Conservation (phyloP, 768 basidiomycete genomes). For the Phaffia tasmanica region DNA sequence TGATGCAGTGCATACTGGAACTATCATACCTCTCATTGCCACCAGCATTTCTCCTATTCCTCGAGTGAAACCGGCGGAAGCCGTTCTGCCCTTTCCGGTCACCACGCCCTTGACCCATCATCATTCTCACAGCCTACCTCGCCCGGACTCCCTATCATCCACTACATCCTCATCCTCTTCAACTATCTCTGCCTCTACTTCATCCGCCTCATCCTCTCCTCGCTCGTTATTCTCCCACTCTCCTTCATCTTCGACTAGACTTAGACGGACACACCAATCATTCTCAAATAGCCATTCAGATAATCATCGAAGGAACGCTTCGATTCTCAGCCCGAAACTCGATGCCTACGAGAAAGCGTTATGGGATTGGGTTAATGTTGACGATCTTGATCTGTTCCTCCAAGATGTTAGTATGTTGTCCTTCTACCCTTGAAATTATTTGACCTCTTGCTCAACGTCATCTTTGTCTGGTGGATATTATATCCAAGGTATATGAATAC, state of each 20-base stretch:
- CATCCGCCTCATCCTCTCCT: slow-evolving; percentile 61
- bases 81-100: too few relatives aligned
- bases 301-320: too few relatives aligned
- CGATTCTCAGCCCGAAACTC: slow-evolving; percentile 26
- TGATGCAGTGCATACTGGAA: too few relatives aligned
- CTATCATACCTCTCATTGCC: too few relatives aligned
- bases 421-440: neutral
- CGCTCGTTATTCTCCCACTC: slow-evolving; percentile 45
- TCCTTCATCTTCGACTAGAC: slow-evolving; percentile 2
- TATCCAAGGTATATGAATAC: slow-evolving; percentile 57
- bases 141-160: slow-evolving; percentile 45
- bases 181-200: slow-evolving; percentile 40
- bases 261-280: too few relatives aligned
- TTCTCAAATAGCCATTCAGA: too few relatives aligned
- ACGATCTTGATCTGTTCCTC: slow-evolving; percentile 88
- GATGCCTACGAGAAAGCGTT: slow-evolving; percentile 60
- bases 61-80: too few relatives aligned
- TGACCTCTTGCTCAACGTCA: neutral
- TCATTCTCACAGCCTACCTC: too few relatives aligned
- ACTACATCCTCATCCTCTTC: slow-evolving; percentile 43
- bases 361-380: slow-evolving; percentile 99
- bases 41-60: too few relatives aligned
- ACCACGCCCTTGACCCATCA: too few relatives aligned
- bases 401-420: slow-evolving; percentile 54
- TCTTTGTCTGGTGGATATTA: neutral